Evolutionary conservation across 768 basidiomycete species (phyloP).

Genomic region (Mycena crocata): DNA sequence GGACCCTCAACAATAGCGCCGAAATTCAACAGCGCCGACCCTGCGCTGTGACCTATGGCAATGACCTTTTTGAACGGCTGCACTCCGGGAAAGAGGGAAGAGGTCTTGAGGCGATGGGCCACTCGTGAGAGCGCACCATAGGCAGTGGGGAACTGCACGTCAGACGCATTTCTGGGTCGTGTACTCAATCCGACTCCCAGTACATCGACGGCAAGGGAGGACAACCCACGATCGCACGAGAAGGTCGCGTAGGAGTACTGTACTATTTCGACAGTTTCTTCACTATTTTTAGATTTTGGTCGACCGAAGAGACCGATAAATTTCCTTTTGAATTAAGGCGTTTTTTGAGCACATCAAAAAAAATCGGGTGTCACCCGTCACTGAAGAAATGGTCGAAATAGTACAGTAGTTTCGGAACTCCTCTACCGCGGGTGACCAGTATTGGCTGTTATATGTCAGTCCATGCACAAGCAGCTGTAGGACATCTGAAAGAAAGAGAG

Average conservation of each 20-base stretch:
- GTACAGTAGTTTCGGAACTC: slow-evolving; percentile 20
- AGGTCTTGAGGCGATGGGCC: slow-evolving; percentile 10
- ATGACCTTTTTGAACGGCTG: slow-evolving; percentile 6
- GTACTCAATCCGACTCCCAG: slow-evolving; percentile 5
- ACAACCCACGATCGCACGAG: slow-evolving; percentile 4
- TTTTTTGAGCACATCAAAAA: too few species aligned
- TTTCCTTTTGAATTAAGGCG: too few species aligned
- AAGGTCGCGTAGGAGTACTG: slow-evolving; percentile 6
- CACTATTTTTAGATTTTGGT: too few species aligned
- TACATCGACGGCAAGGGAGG: slow-evolving; percentile 9
- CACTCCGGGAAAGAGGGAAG: neutral
- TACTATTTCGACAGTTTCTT: too few species aligned
- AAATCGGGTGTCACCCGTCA: too few species aligned
- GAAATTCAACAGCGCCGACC: slow-evolving; percentile 3
- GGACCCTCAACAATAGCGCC: slow-evolving; percentile 12
- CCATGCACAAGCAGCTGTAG: slow-evolving; percentile 11
- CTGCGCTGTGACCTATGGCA: slow-evolving; percentile 2
- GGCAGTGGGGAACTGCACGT: slow-evolving; percentile 8
- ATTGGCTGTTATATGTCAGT: slow-evolving; percentile 4
- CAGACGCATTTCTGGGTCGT: neutral
- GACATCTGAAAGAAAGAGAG: neutral
- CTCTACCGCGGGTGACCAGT: slow-evolving; percentile 6
- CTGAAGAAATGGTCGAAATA: too few species aligned
- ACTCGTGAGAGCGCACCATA: slow-evolving; percentile 1
- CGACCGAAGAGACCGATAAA: too few species aligned